Evolutionary conservation across 441 rosid genomes (phyloP), one percentile per base, ranked within the genome.

Genomic region (Adansonia gregorii): DNA sequence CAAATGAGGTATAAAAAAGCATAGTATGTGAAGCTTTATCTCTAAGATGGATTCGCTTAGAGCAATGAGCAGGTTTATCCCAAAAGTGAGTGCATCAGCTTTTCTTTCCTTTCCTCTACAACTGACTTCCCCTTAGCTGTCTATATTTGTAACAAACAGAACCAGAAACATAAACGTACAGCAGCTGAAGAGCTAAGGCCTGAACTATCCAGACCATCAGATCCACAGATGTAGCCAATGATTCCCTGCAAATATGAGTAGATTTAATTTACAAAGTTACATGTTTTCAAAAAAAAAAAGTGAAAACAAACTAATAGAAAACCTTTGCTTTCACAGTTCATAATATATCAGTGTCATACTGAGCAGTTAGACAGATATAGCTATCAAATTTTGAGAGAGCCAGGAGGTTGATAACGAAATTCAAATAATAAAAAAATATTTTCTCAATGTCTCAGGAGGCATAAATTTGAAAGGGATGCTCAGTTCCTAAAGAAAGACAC

Each of bases 101-200:
- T 51, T 69, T 51, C 39, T 46, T 70, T 51, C 46, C 60, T 51
- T 70, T 27, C 58, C 41, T 24, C 3, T 51, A 51, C 60, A 35
- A 15, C 27, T 7, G 0, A 70, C 14, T 14, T 49, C 73, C 27
- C 12, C 12, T 45, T 67, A 19, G 27, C 56, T 15, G 31, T 70
- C 68, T 39, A 75, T 49, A 61, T 68, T 27, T 74, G 72, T 59
- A 76, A 74, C n/a, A 6, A 73, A 75, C 76, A 52, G 67, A 79
- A 64, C 58, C 43, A 14, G 67, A 78, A 73, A 80, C 41, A 65
- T 65, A 78, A 74, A 88, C 99, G 86, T 88, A 95, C 98, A 52
- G 99, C 97, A 81, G 99, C 97, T 72, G 98, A 95, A 78, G 99
- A 95, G 87, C 99, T 95, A 81, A 95, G 98, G 75, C 99, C 99